phyloP scores from a whole-genome alignment of 139 green algal species.

The Picochlorum sp. region DNA sequence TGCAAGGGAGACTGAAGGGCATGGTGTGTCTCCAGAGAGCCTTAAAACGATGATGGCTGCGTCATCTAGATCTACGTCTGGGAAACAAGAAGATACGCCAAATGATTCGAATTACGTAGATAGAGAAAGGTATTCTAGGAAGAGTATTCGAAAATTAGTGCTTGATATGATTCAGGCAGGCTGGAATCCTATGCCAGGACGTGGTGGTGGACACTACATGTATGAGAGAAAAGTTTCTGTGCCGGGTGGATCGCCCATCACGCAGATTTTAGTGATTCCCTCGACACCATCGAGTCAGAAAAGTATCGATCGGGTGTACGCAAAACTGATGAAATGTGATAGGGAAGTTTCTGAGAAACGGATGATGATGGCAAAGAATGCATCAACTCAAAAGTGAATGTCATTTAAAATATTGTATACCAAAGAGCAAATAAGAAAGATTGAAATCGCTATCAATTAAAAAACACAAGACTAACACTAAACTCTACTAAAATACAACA shows the following conservation, averaged over 20 bases:
- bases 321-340: conserved; percentile 1
- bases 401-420: no score
- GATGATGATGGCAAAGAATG: no score
- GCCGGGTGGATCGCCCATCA: background rate
- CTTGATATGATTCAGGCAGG: conserved; percentile 6
- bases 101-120: background rate
- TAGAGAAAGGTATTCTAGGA: conserved; percentile 4
- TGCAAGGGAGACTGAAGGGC: no score
- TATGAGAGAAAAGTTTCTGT: conserved; percentile 2
- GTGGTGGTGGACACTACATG: background rate
- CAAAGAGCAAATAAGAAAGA: no score
- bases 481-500: no score
- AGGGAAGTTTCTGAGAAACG: conserved; percentile 7
- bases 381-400: no score
- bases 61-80: no score
- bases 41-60: no score
- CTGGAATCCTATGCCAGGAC: background rate
- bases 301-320: conserved; percentile 4
- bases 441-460: no score
- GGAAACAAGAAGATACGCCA: no score
- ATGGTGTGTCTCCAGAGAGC: no score
- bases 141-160: conserved; percentile 8
- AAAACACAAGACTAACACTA: no score
- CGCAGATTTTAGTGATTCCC: conserved; percentile 3
- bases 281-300: conserved; percentile 5